Conservation (phyloP, 768 basidiomycete genomes). For the Hydnum rufescens region DNA sequence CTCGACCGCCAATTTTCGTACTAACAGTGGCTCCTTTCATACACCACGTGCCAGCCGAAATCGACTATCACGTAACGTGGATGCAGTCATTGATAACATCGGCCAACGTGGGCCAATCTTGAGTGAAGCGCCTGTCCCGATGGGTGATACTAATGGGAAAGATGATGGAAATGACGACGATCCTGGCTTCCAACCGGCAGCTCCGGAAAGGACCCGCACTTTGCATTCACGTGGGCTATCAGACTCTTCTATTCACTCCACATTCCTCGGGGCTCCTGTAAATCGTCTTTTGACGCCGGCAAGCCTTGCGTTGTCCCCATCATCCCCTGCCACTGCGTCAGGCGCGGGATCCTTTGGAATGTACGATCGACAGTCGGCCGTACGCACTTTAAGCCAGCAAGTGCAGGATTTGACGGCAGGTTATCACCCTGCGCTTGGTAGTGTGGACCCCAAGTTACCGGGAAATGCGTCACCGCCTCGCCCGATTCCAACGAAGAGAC, state of each 20-base stretch:
- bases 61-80: constrained; percentile 44
- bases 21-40: background rate
- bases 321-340: background rate
- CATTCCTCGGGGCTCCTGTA: constrained; percentile 26
- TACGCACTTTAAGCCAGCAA: constrained; percentile 18
- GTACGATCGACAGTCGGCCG: constrained; percentile 15
- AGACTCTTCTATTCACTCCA: constrained; percentile 82
- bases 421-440: background rate
- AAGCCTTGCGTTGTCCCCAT: constrained; percentile 17
- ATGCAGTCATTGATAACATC: constrained; percentile 48
- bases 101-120: constrained; percentile 6
- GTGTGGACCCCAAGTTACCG: background rate
- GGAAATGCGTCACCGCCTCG: background rate
- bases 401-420: constrained; percentile 14
- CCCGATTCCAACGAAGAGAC: background rate
- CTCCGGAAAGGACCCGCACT: constrained; percentile 33
- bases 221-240: constrained; percentile 65
- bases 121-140: background rate
- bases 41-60: background rate
- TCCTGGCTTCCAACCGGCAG: constrained; percentile 24
- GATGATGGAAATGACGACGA: constrained; percentile 14
- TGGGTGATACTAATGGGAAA: background rate
- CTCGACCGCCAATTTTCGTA: background rate
- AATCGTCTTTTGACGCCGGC: constrained; percentile 20
- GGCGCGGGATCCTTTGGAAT: constrained; percentile 1